Percentiles rank a stretch among this genome's conserved stretches.
phyloP scores from a whole-genome alignment of 1,284 basidiomycete genomes.

The Boletellus sp. region DNA sequence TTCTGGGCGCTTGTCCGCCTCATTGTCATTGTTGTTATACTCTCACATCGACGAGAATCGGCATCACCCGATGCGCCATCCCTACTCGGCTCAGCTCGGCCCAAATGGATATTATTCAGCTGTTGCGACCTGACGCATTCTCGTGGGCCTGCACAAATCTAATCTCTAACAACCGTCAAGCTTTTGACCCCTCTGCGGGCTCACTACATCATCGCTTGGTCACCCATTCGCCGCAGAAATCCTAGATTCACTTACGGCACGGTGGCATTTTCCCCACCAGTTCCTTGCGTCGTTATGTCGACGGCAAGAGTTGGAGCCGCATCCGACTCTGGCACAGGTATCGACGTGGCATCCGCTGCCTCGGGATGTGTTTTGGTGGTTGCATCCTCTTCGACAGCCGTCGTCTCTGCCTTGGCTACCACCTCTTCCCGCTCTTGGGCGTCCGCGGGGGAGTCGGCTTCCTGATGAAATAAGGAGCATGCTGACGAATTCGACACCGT shows the following conservation, averaged over 20 bases:
- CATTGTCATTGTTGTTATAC: neutral
- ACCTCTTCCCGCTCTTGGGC: conserved; percentile 28
- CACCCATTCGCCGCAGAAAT: conserved; percentile 2
- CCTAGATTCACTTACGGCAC: conserved; percentile 13
- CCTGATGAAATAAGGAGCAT: conserved; percentile 19
- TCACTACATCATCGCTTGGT: conserved; percentile 6
- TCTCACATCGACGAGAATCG: neutral
- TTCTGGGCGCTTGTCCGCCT: neutral
- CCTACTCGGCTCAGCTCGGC: too few relatives aligned
- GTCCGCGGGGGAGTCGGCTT: conserved; percentile 32
- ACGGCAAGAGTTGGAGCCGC: neutral
- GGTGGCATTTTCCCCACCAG: conserved; percentile 5
- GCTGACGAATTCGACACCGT: neutral
- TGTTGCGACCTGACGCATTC: conserved; percentile 1
- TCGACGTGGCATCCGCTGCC: neutral
- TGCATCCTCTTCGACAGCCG: neutral
- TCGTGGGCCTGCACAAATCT: neutral
- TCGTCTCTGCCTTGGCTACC: conserved; percentile 5
- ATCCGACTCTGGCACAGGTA: conserved; percentile 4
- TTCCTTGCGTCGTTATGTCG: conserved; percentile 2
- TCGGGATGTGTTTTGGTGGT: neutral
- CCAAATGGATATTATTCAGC: neutral
- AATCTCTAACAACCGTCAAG: neutral
- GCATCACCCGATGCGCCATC: too few relatives aligned
- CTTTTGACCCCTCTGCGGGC: conserved; percentile 3